Base-by-base conservation (phyloP, 1,139 yeast species). In the Blastobotrys elegans region DNA sequence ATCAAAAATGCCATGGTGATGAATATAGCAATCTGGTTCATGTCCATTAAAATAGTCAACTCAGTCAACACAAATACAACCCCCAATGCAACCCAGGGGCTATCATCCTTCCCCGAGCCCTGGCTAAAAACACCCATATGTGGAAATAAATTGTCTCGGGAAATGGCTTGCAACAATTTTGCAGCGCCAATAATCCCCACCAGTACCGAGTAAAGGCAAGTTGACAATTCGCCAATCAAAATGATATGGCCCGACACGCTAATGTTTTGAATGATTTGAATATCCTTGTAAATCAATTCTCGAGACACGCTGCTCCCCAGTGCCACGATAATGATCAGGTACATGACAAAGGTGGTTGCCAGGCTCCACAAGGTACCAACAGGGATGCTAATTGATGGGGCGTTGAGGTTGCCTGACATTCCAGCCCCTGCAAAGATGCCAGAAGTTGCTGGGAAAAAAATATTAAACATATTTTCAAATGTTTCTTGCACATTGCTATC, bases 341-440 rank as follows among this genome's bases (percentile, higher is more conserved):
- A 92, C 44, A 87, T 77, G 1, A 74, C 55, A 60, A 92, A 88
- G 0, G 97, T 89, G 39, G 86, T 68, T 2, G 80, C 54, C 7
- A 92, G 70, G 0, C 97, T 97, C 70, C 81, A 77, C 26, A 92
- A 66, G 0, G 98, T 92, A 6, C 98, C 98, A 52, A 75, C 74
- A 0, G 98, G 98, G 47, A 92, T 92, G 1, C 95, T 80, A 56
- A 76, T 80, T 0, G 96, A 86, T 0, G 98, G 98, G 49, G 76
- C 80, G 50, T 77, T 71, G 52, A 92, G 72, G 57, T 89, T 96
- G n/a, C 97, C 97, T 40, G 96, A 87, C 97, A 92, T 92, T 14
- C 96, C 85, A 1, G 97, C 97, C n/a, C 98, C 98, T 1, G 98
- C 97, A 65, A 90, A 84, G 36, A 92, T 89, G 50, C 98, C 98